Evolutionary conservation across 176 grass and related monocot species (phyloP).

Genomic region (Oryza punctata): DNA sequence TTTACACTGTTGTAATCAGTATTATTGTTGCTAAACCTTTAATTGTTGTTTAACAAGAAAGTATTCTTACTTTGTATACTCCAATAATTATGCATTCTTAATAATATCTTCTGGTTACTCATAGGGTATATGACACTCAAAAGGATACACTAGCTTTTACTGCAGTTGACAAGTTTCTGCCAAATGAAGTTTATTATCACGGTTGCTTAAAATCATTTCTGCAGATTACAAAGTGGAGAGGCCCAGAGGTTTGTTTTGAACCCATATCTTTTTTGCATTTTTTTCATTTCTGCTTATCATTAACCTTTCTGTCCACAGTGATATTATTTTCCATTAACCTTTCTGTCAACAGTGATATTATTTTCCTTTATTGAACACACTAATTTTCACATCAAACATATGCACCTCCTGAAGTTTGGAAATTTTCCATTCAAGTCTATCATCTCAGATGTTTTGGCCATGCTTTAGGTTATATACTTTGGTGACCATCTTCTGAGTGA

Average conservation of each 20-base stretch:
- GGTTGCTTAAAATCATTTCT: constrained; percentile 97
- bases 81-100: too few relatives aligned
- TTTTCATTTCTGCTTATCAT: background rate
- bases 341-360: background rate
- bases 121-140: constrained; percentile 82
- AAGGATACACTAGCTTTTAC: constrained; percentile 95
- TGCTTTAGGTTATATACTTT: constrained; percentile 93
- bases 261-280: background rate
- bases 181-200: constrained; percentile 85
- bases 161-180: constrained; percentile 81
- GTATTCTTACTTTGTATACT: too few relatives aligned
- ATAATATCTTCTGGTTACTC: too few relatives aligned
- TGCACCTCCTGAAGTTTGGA: background rate
- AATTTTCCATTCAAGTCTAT: background rate
- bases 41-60: too few relatives aligned
- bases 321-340: background rate
- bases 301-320: background rate
- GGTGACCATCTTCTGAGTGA: constrained; percentile 97
- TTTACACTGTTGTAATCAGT: background rate
- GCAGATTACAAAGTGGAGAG: constrained; percentile 98
- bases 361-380: background rate
- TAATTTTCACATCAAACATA: background rate
- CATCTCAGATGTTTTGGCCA: constrained; percentile 27
- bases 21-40: background rate
- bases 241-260: constrained; percentile 70